These are phyloP conservation scores for Paramecium octaurelia DNA, from an alignment of 73 alveolate genomes.

Conservation along the genomic window DNA sequence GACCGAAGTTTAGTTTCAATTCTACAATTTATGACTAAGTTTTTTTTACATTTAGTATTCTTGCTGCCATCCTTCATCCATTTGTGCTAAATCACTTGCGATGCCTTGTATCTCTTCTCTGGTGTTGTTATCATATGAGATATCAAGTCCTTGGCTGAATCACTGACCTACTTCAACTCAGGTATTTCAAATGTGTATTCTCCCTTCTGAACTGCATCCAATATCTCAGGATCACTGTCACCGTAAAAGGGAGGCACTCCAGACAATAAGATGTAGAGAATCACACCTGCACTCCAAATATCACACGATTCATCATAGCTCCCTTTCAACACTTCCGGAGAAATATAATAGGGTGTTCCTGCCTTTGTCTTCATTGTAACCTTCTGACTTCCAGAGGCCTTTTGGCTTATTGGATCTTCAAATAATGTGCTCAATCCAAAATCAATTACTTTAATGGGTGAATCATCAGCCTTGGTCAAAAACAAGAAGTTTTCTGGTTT, in stretches of 20 bases:
- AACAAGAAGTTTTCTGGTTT: slow-evolving; percentile 78
- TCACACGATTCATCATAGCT: slow-evolving; percentile 74
- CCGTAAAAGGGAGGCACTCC: slow-evolving; percentile 82
- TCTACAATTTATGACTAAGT: not conserved
- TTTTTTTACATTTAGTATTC: slow-evolving; percentile 20
- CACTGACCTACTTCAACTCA: slow-evolving; percentile 49
- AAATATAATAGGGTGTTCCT: slow-evolving; percentile 72
- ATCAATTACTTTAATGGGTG: slow-evolving; percentile 67
- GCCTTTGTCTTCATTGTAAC: slow-evolving; percentile 63
- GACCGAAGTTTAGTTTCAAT: slow-evolving; percentile 45
- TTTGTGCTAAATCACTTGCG: slow-evolving; percentile 57
- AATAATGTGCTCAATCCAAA: slow-evolving; percentile 73
- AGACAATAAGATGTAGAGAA: slow-evolving; percentile 67
- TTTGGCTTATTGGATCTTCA: slow-evolving; percentile 46
- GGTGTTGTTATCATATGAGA: slow-evolving; percentile 60
- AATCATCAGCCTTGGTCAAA: slow-evolving; percentile 60
- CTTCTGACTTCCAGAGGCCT: slow-evolving; percentile 21
- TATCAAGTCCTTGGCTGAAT: slow-evolving; percentile 71
- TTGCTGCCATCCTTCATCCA: slow-evolving; percentile 66
- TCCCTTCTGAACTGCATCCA: slow-evolving; percentile 66
- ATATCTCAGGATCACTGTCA: slow-evolving; percentile 69
- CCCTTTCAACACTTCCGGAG: slow-evolving; percentile 77
- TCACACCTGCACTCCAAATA: slow-evolving; percentile 76
- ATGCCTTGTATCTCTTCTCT: slow-evolving; percentile 69
- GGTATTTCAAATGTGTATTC: slow-evolving; percentile 63